These are phyloP conservation scores for Blastobotrys capitulatus DNA, from an alignment of 1,139 yeast species.

Conservation along the genomic window DNA sequence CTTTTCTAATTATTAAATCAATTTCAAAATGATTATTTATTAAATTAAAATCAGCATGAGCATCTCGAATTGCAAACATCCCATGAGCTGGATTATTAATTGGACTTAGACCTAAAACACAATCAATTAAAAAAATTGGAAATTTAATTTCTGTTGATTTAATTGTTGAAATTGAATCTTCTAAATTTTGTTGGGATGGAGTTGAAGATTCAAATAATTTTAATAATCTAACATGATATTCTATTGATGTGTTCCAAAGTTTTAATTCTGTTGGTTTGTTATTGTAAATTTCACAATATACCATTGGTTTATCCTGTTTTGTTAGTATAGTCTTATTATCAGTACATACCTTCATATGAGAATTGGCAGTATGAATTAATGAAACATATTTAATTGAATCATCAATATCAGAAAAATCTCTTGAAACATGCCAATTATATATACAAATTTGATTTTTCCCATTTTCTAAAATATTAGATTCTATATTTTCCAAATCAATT, in stretches of 20 bases:
- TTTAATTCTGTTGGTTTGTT: slow-evolving; percentile 19
- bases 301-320: slow-evolving; percentile 20
- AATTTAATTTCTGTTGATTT: slow-evolving; percentile 15
- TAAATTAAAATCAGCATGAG: slow-evolving; percentile 40
- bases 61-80: slow-evolving; percentile 45
- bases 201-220: too few relatives aligned
- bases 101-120: slow-evolving; percentile 28
- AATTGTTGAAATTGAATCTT: slow-evolving; percentile 15
- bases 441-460: slow-evolving; percentile 14
- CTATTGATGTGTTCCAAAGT: slow-evolving; percentile 24
- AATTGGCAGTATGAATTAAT: slow-evolving; percentile 22
- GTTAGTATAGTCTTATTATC: slow-evolving; percentile 3
- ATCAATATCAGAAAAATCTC: slow-evolving; percentile 21
- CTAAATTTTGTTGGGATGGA: slow-evolving; percentile 15
- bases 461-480: slow-evolving; percentile 12
- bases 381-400: slow-evolving; percentile 18
- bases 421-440: slow-evolving; percentile 17
- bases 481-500: slow-evolving; percentile 30
- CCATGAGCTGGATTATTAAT: slow-evolving; percentile 48
- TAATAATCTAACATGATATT: slow-evolving; percentile 27
- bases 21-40: slow-evolving; percentile 11
- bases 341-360: slow-evolving; percentile 20
- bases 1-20: slow-evolving; percentile 22
- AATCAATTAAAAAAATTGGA: slow-evolving; percentile 24
- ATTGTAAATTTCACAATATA: slow-evolving; percentile 16